Evolutionary conservation across 176 grass and related monocot genomes (phyloP).

Genomic region (Ensete glaucum): DNA sequence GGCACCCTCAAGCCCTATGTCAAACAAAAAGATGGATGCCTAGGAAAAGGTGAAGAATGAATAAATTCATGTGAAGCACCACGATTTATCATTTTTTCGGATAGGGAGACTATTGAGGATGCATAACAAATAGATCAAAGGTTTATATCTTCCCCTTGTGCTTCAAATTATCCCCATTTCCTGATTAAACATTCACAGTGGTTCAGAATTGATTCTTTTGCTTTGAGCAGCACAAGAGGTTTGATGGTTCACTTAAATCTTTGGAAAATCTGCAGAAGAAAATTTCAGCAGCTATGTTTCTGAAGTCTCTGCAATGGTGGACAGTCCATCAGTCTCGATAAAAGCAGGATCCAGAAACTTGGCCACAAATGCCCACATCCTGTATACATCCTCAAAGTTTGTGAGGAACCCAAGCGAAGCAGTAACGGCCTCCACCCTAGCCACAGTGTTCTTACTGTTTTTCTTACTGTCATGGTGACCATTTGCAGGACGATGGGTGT

Average conservation of each 20-base stretch:
- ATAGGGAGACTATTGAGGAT: conserved; percentile 30
- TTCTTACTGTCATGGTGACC: conserved; percentile 45
- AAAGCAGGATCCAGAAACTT: conserved; percentile 80
- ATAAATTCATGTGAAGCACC: conserved; percentile 54
- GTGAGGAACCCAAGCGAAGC: conserved; percentile 95
- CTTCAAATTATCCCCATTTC: background rate
- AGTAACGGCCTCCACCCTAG: conserved; percentile 69
- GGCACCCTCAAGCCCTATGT: conserved; percentile 15
- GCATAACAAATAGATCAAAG: conserved; percentile 38
- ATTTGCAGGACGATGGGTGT: conserved; percentile 39
- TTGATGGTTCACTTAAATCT: background rate
- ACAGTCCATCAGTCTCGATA: conserved; percentile 58
- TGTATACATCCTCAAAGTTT: conserved; percentile 96
- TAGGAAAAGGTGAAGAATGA: conserved; percentile 47
- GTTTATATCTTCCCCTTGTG: conserved; percentile 19
- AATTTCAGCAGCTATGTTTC: conserved; percentile 35
- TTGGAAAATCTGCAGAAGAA: background rate
- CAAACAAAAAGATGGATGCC: conserved; percentile 23
- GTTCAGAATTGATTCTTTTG: background rate
- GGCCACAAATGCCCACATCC: conserved; percentile 77
- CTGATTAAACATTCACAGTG: background rate
- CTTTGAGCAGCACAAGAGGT: background rate
- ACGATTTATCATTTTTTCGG: conserved; percentile 28
- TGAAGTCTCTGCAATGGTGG: conserved; percentile 57
- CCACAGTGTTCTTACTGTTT: conserved; percentile 38